Evolutionary conservation across 805 yeast species (phyloP), one percentile per base, ranked within the genome.

Genomic region (Metschnikowia baotianmanensis): DNA sequence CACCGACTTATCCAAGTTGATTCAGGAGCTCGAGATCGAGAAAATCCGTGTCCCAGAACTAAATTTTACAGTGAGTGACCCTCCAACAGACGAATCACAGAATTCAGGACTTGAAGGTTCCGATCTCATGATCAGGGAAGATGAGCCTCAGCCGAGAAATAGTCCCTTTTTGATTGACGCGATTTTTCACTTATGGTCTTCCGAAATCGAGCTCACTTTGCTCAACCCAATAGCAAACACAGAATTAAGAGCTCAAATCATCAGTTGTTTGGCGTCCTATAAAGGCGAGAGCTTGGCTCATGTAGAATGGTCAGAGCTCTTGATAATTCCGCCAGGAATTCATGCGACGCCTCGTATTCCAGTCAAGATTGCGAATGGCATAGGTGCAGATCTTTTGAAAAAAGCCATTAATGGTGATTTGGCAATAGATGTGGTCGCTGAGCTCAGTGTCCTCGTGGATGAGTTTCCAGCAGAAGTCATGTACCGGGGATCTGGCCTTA

Each of bases 151-250:
- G 18, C 27, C 23, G 29, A 17, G 34, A 6, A 37, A 30, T 18
- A 42, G 48, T 30, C 73, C 75, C 2, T 79, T 79, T 42, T 58
- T 80, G 6, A 38, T 74, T 1, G 72, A 68, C 12, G 67, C 77
- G 5, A 75, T 76, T 0, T 72, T 80, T 60, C 83, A 80, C 55
- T 47, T 80, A 3, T 60, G 79, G 59, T 61, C 74, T 0, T 74
- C 81, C 1, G 79, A 78, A 33, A 66, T 78, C 5, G 82, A 78
- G 48, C 52, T 80, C 41, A 70, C 72, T 0, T 62, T 79, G 0
- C 76, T 55, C 56, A 80, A 80, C 48, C 86, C 86, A 1, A 50
- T 80, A 1, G 40, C 47, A 4, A 78, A 80, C 50, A 55, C 66
- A n/a, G 72, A 67, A 12, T 57, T 76, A 1, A 50, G 58, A n/a